Base-by-base conservation (phyloP, 257 asterid genomes). In the Cinchona pubescens region DNA sequence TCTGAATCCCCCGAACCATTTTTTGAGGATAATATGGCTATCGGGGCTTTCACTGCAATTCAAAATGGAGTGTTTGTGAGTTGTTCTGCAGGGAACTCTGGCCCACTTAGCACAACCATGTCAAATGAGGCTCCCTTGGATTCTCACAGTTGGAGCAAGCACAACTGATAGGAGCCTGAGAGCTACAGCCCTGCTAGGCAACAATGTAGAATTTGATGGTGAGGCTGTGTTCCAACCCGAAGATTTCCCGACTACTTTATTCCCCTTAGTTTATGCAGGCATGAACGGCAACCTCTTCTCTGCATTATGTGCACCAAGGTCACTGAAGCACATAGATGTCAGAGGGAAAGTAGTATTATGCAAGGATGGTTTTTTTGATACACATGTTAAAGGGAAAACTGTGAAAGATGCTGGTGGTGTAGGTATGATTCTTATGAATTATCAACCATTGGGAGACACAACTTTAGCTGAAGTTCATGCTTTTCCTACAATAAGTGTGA, bases 81-180 rank as follows among this genome's bases (percentile, higher is more conserved):
- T 58, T 69, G 73, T 15, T 69, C 83, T 0, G 77, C 83, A 15
- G 83, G 83, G 18, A 79, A 79, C 55, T 18, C 2, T 11, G 83
- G 83, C 27, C 83, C 80, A 59, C 8, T 40, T 4, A 5, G 45
- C 7, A 5, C 45, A 23, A 18, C 64, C 10, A 23, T 75, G 11
- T 16, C 37, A 18, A 75, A 75, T 21, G 72, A 15, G 14, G 78
- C 78, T 7, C 78, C 78, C 78, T 27, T 75, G 78, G 78, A 49
- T 75, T 35, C 78, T 75, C 58, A 65, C 78, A 2, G 72, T 75
- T n/a, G 78, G 72, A 12, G 72, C 78, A 23, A 75, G 78, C 53
- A 64, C 63, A 23, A 64, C 37, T 1, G 68, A 75, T 32, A 75
- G 78, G 51, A 49, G 64, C 23, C 15, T 75, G 2, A 64, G 63